Evolutionary conservation across 1,139 yeast genomes (phyloP).

Genomic region (Maudiozyma humilis): DNA sequence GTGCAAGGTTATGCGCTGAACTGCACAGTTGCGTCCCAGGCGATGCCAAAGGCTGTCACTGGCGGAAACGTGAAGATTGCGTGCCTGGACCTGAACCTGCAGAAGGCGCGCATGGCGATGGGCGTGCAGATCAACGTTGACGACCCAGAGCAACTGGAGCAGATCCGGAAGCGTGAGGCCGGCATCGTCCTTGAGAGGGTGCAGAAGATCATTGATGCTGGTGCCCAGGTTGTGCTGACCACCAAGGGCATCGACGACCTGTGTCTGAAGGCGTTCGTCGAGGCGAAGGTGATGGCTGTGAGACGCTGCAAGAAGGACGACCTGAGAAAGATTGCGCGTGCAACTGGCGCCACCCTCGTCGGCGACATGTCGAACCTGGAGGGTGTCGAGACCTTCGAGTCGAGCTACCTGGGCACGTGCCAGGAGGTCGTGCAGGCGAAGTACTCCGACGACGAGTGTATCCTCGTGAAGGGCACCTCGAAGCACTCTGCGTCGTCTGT

Average conservation of each 20-base stretch:
- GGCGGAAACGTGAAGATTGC: constrained; percentile 58
- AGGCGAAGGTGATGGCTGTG: constrained; percentile 94
- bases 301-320: constrained; percentile 97
- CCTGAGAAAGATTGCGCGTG: constrained; percentile 91
- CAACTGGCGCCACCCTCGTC: constrained; percentile 92
- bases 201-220: constrained; percentile 77
- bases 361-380: constrained; percentile 86
- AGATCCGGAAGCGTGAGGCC: constrained; percentile 87
- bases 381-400: constrained; percentile 94
- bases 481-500: constrained; percentile 90
- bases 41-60: constrained; percentile 81
- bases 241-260: constrained; percentile 98
- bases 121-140: constrained; percentile 96
- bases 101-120: constrained; percentile 95
- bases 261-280: constrained; percentile 91
- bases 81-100: constrained; percentile 85
- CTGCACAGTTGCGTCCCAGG: constrained; percentile 96
- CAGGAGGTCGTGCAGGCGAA: constrained; percentile 88
- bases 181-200: constrained; percentile 87
- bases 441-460: constrained; percentile 95
- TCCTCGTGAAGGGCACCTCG: constrained; percentile 85
- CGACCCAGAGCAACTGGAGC: constrained; percentile 95
- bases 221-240: constrained; percentile 93
- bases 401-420: constrained; percentile 79
- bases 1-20: constrained; percentile 94